Conservation (phyloP, 352 stramenopile species). For the Peronospora tabacina region DNA sequence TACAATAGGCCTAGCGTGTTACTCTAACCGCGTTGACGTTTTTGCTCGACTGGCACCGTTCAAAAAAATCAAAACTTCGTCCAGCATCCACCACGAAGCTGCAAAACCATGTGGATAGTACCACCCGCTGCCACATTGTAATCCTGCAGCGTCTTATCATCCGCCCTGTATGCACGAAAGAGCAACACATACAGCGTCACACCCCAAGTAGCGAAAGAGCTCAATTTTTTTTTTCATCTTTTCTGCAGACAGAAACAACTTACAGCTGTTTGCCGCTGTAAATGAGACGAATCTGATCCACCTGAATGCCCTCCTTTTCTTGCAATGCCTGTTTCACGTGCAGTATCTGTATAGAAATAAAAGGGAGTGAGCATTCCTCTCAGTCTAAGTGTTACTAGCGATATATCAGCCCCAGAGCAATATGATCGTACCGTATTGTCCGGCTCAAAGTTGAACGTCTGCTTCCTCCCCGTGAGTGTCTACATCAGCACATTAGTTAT, state of each 20-base stretch:
- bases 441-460: conserved; percentile 86
- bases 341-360: conserved; percentile 68
- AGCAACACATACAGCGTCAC: neutral
- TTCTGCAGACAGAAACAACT: conserved; percentile 15
- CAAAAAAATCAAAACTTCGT: conserved; percentile 6
- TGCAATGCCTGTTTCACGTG: conserved; percentile 96
- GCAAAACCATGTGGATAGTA: conserved; percentile 99
- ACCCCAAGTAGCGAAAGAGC: too few species aligned
- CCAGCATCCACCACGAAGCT: conserved; percentile 90
- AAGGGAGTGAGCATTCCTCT: neutral
- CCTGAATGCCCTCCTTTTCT: conserved; percentile 96
- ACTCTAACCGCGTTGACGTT: conserved; percentile 21
- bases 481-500: conserved; percentile 16
- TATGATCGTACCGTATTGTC: conserved; percentile 60
- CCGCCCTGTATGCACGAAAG: conserved; percentile 42
- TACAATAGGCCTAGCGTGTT: conserved; percentile 11
- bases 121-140: conserved; percentile 95
- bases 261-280: conserved; percentile 96
- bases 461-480: conserved; percentile 83
- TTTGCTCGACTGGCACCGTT: neutral
- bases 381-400: neutral
- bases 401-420: neutral
- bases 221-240: too few species aligned
- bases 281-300: conserved; percentile 90
- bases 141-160: conserved; percentile 94